These are phyloP conservation scores for Xylaria flabelliformis DNA, from an alignment of 495 filamentous ascomycete species.

Conservation along the genomic window DNA sequence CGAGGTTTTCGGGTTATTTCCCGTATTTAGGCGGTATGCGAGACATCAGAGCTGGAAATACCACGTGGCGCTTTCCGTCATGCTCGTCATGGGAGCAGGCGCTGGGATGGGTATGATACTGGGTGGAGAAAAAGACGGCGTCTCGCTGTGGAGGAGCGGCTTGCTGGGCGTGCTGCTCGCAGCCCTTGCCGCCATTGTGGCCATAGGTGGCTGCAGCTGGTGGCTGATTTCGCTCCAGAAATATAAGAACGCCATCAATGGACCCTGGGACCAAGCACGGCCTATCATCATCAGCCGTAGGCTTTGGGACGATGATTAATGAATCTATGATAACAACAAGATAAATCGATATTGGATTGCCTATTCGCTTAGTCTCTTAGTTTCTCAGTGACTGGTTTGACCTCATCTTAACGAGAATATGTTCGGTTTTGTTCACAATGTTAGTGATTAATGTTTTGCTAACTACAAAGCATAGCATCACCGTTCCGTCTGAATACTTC, in stretches of 20 bases:
- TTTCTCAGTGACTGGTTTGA: neutral
- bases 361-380: neutral
- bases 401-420: neutral
- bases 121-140: slow-evolving; percentile 42
- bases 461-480: neutral
- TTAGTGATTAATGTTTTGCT: neutral
- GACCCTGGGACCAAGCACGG: slow-evolving; percentile 95
- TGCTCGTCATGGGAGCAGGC: slow-evolving; percentile 79
- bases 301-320: slow-evolving; percentile 56
- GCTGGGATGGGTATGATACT: slow-evolving; percentile 77
- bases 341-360: neutral
- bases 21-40: slow-evolving; percentile 88
- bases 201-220: slow-evolving; percentile 95
- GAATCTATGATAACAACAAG: slow-evolving; percentile 16
- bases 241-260: slow-evolving; percentile 99
- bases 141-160: slow-evolving; percentile 72
- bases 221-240: slow-evolving; percentile 97
- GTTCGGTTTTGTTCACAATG: neutral
- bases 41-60: slow-evolving; percentile 83
- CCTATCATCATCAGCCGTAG: slow-evolving; percentile 71
- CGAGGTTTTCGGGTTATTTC: slow-evolving; percentile 96
- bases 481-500: neutral
- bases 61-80: slow-evolving; percentile 76
- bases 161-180: slow-evolving; percentile 76
- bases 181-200: slow-evolving; percentile 66